Conservation (phyloP, 495 filamentous ascomycete genomes). For the Lophiostoma macrostomum region DNA sequence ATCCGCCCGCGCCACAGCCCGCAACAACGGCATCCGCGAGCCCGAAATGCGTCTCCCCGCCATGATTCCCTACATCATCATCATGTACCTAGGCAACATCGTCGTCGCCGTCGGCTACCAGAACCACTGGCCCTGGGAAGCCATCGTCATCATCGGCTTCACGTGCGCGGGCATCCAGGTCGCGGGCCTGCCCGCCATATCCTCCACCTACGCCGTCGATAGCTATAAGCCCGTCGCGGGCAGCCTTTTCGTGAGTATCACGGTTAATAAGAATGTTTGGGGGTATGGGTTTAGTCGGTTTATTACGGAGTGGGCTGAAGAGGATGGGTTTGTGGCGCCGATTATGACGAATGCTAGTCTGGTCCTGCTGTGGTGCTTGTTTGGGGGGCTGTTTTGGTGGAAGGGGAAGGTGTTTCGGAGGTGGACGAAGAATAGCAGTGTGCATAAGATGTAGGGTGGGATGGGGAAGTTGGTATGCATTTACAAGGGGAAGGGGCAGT, state of each 20-base stretch:
- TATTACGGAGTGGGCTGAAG: constrained; percentile 37
- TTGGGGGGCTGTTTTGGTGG: constrained; percentile 54
- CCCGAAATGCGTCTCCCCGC: constrained; percentile 66
- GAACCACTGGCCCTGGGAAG: constrained; percentile 54
- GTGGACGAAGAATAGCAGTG: constrained; percentile 53
- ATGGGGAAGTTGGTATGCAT: too few relatives aligned
- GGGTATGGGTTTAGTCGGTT: constrained; percentile 44
- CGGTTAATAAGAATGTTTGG: constrained; percentile 46
- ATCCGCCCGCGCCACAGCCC: constrained; percentile 53
- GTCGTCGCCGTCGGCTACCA: constrained; percentile 61
- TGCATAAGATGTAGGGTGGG: constrained; percentile 50
- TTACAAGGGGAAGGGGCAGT: too few relatives aligned
- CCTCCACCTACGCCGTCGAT: constrained; percentile 55
- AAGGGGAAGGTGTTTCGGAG: constrained; percentile 56
- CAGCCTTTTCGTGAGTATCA: constrained; percentile 42
- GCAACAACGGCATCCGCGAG: constrained; percentile 63
- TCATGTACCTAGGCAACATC: constrained; percentile 59
- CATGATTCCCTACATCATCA: constrained; percentile 58
- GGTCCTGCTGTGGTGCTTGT: constrained; percentile 52
- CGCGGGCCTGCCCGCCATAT: constrained; percentile 55
- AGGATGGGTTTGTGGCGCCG: constrained; percentile 34
- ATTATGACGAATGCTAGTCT: constrained; percentile 46
- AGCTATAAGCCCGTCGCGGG: constrained; percentile 53
- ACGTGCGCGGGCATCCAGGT: constrained; percentile 56
- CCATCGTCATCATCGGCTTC: constrained; percentile 55